A percentile compares a stretch with the other conserved stretches of the same genome.
phyloP scores from a whole-genome alignment of 192 early-diverging fungal genomes.

The Helicostylum pulchrum region DNA sequence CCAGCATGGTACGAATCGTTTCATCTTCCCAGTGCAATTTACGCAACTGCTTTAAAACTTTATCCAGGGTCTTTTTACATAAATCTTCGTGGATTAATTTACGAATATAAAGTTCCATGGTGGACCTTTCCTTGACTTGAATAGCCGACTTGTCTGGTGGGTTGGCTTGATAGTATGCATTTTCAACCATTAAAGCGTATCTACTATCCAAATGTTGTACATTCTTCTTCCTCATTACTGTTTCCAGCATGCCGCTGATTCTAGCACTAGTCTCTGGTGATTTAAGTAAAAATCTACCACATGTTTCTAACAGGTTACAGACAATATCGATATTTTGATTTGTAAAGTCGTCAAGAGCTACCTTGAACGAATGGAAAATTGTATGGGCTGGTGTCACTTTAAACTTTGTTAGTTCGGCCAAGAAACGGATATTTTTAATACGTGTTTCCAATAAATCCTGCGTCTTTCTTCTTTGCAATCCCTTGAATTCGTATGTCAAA shows the following conservation, averaged over 20 bases:
- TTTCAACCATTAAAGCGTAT: conserved; percentile 86
- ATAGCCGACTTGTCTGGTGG: conserved; percentile 69
- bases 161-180: conserved; percentile 87
- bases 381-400: conserved; percentile 74
- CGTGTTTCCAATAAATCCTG: conserved; percentile 70
- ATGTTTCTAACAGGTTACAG: conserved; percentile 82
- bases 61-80: conserved; percentile 64
- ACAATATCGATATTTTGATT: conserved; percentile 81
- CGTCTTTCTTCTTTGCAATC: conserved; percentile 70
- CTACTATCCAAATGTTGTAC: conserved; percentile 83
- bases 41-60: conserved; percentile 65
- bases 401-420: conserved; percentile 95
- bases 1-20: conserved; percentile 53
- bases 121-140: conserved; percentile 68
- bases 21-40: conserved; percentile 85
- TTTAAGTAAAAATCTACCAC: conserved; percentile 83
- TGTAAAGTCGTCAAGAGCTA: conserved; percentile 82
- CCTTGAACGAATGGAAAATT: conserved; percentile 82
- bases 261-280: conserved; percentile 71
- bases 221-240: conserved; percentile 87
- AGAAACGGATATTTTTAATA: conserved; percentile 79
- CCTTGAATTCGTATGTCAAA: conserved; percentile 69
- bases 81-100: conserved; percentile 88
- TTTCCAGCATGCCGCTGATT: conserved; percentile 75
- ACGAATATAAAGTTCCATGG: conserved; percentile 84